Percentiles rank a stretch among this genome's conserved stretches.
Conservation (phyloP, 345 rosid genomes). For the Physaria fendleri region DNA sequence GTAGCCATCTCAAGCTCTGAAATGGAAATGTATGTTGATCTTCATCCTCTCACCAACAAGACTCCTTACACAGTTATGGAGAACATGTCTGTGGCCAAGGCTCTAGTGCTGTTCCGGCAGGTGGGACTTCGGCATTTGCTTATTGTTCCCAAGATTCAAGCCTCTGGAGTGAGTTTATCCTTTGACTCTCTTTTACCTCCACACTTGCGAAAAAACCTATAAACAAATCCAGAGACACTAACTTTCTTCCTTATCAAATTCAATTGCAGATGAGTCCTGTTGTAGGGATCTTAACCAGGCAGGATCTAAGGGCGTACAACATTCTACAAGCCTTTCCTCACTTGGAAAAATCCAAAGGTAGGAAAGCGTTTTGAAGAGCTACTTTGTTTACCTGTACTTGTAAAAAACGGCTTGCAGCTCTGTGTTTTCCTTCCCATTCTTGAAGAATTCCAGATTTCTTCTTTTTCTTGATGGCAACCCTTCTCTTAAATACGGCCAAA, state of each 20-base stretch:
- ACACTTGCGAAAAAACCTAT: background rate
- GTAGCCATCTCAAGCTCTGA: conserved; percentile 63
- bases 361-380: conserved; percentile 27
- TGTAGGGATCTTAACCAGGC: conserved; percentile 75
- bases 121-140: conserved; percentile 78
- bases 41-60: conserved; percentile 86
- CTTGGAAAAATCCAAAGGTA: conserved; percentile 40
- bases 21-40: conserved; percentile 82
- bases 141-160: conserved; percentile 67
- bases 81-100: conserved; percentile 90
- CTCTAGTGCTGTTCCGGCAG: conserved; percentile 74
- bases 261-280: conserved; percentile 58
- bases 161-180: conserved; percentile 53
- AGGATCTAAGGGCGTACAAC: conserved; percentile 69
- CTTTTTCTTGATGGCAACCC: conserved; percentile 46
- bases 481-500: conserved; percentile 69
- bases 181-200: background rate
- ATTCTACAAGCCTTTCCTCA: conserved; percentile 69
- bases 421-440: conserved; percentile 12
- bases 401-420: conserved; percentile 14
- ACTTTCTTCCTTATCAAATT: background rate
- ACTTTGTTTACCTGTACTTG: conserved; percentile 17
- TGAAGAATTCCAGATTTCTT: conserved; percentile 41
- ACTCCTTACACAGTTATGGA: conserved; percentile 85
- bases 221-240: background rate